Percentiles rank a stretch among this genome's conserved stretches.
These are phyloP conservation scores for Nematocida sp. DNA, from an alignment of 371 early-diverging fungal genomes.

Conservation along the genomic window DNA sequence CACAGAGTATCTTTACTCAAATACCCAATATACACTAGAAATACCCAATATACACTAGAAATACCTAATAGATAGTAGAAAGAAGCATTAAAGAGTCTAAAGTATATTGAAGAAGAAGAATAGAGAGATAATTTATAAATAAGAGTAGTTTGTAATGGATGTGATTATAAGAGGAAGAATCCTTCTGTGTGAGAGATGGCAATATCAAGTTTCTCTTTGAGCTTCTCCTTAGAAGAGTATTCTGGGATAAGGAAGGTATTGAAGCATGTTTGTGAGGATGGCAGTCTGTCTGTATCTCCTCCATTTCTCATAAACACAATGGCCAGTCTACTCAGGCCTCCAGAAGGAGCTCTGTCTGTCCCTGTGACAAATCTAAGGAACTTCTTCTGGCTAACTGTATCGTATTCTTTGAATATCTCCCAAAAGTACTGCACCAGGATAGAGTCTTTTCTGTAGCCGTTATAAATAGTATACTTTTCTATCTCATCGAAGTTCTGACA, in stretches of 20 bases:
- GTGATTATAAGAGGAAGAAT: constrained; percentile 75
- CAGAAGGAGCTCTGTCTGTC: constrained; percentile 85
- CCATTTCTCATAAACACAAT: constrained; percentile 93
- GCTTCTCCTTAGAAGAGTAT: constrained; percentile 73
- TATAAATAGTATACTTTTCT: constrained; percentile 71
- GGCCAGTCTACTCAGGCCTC: constrained; percentile 75
- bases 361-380: constrained; percentile 91
- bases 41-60: too few species aligned
- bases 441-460: constrained; percentile 69
- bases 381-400: constrained; percentile 73
- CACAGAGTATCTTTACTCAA: too few species aligned
- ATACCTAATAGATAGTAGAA: too few species aligned
- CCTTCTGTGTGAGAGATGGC: constrained; percentile 91
- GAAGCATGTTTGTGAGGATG: constrained; percentile 92
- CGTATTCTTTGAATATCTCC: constrained; percentile 76
- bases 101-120: too few species aligned
- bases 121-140: too few species aligned
- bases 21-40: too few species aligned
- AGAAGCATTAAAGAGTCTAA: too few species aligned
- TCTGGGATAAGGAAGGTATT: constrained; percentile 84
- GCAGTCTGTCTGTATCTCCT: constrained; percentile 81
- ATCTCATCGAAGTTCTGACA: constrained; percentile 76
- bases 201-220: constrained; percentile 74
- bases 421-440: constrained; percentile 71
- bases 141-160: too few species aligned